phyloP scores from a whole-genome alignment of 2,329 filamentous ascomycete genomes.

The Arthrobotrys conoides region DNA sequence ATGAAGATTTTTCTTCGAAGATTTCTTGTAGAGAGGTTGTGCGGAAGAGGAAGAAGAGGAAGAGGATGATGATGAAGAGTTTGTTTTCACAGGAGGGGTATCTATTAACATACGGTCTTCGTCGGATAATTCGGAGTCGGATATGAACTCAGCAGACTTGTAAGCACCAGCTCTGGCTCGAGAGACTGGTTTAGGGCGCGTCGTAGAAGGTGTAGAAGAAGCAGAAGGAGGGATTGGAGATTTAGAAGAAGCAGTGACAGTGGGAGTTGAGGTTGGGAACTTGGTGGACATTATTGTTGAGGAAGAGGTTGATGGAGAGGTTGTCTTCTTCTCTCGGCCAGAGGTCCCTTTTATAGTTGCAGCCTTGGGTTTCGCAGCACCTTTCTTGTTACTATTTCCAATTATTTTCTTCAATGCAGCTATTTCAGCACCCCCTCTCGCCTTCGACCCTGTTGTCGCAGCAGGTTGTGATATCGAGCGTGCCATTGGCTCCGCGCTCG shows the following conservation, averaged over 20 bases:
- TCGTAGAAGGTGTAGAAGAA: constrained; percentile 27
- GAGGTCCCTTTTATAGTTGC: constrained; percentile 25
- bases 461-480: constrained; percentile 61
- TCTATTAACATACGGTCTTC: constrained; percentile 48
- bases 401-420: constrained; percentile 58
- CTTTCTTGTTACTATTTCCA: constrained; percentile 54
- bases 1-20: constrained; percentile 41
- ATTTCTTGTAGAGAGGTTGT: constrained; percentile 55
- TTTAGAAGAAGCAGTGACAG: constrained; percentile 24
- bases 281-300: constrained; percentile 5
- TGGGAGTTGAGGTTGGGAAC: constrained; percentile 25
- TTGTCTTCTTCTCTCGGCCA: constrained; percentile 27
- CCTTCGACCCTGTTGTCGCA: constrained; percentile 23
- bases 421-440: constrained; percentile 54
- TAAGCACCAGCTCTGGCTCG: constrained; percentile 15
- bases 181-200: constrained; percentile 20
- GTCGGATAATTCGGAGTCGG: constrained; percentile 57
- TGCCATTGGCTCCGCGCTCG: constrained; percentile 59
- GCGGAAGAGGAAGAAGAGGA: constrained; percentile 49
- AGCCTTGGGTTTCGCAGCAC: constrained; percentile 35
- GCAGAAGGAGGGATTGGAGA: constrained; percentile 32
- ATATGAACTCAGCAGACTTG: constrained; percentile 60
- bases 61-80: constrained; percentile 50
- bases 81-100: constrained; percentile 38
- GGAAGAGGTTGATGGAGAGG: constrained; percentile 15